Conservation (phyloP, 768 basidiomycete species). For the Mycena olivaceomarginata region DNA sequence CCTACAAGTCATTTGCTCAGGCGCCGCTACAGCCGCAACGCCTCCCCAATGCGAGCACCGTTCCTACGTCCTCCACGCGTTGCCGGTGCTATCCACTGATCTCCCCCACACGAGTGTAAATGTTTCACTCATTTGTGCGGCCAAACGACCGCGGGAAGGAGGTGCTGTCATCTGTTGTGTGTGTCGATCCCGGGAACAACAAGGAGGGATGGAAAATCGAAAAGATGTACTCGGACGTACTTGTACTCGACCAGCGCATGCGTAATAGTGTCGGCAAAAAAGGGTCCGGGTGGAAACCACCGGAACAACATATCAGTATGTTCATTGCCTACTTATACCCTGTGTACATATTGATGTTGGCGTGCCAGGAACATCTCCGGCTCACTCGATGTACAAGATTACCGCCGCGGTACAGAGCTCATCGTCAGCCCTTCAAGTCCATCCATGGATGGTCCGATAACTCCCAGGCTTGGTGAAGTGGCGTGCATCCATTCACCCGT, state of each 20-base stretch:
- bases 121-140: constrained; percentile 90
- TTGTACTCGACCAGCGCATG: constrained; percentile 90
- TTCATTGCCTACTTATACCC: no score
- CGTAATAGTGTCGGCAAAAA: no score
- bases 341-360: no score
- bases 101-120: constrained; percentile 82
- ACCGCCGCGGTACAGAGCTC: no score
- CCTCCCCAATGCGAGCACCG: constrained; percentile 50
- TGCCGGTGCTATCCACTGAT: constrained; percentile 82
- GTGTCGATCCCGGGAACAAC: constrained; percentile 80
- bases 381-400: no score
- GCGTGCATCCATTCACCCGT: no score
- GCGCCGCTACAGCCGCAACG: constrained; percentile 48
- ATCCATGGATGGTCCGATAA: no score
- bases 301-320: no score
- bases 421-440: no score
- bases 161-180: constrained; percentile 91
- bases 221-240: constrained; percentile 95
- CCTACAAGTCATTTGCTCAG: not conserved
- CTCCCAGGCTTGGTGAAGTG: no score
- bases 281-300: no score
- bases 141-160: constrained; percentile 95
- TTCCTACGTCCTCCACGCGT: constrained; percentile 76
- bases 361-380: no score
- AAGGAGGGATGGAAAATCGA: constrained; percentile 91